Evolutionary conservation across 2,329 filamentous ascomycete genomes (phyloP).

Genomic region (Pestalotiopsis sp.): DNA sequence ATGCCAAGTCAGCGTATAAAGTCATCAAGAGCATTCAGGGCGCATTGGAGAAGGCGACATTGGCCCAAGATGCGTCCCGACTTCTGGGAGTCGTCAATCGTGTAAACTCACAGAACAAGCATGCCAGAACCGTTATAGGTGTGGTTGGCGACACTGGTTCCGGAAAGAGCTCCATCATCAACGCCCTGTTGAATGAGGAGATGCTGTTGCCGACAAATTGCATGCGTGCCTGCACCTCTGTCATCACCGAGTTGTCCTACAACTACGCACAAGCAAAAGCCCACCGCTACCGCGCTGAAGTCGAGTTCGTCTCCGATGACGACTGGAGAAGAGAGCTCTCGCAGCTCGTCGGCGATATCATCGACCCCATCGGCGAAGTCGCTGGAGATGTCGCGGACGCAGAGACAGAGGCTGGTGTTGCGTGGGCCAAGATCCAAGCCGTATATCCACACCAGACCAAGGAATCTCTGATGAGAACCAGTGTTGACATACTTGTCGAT

Average conservation of each 20-base stretch:
- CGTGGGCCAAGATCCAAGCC: slow-evolving; percentile 29
- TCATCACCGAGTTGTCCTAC: slow-evolving; percentile 27
- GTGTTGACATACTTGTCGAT: slow-evolving; percentile 41
- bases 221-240: slow-evolving; percentile 29
- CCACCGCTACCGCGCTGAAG: slow-evolving; percentile 27
- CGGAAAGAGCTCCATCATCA: slow-evolving; percentile 26
- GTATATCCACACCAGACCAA: slow-evolving; percentile 28
- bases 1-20: background rate
- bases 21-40: background rate
- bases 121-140: slow-evolving; percentile 11
- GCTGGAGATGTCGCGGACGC: slow-evolving; percentile 19
- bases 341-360: slow-evolving; percentile 23
- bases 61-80: background rate
- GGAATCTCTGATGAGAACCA: slow-evolving; percentile 24
- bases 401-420: slow-evolving; percentile 27
- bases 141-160: slow-evolving; percentile 23
- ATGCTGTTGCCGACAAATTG: slow-evolving; percentile 41
- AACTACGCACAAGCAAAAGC: slow-evolving; percentile 27
- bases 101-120: background rate
- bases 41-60: background rate
- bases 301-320: slow-evolving; percentile 26
- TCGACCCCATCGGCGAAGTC: slow-evolving; percentile 23
- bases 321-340: slow-evolving; percentile 28
- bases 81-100: background rate
- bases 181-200: slow-evolving; percentile 29